Percentiles rank a stretch among this genome's conserved stretches.
phyloP scores from a whole-genome alignment of 306 rosid species.

The Astragalus glycyphyllos region DNA sequence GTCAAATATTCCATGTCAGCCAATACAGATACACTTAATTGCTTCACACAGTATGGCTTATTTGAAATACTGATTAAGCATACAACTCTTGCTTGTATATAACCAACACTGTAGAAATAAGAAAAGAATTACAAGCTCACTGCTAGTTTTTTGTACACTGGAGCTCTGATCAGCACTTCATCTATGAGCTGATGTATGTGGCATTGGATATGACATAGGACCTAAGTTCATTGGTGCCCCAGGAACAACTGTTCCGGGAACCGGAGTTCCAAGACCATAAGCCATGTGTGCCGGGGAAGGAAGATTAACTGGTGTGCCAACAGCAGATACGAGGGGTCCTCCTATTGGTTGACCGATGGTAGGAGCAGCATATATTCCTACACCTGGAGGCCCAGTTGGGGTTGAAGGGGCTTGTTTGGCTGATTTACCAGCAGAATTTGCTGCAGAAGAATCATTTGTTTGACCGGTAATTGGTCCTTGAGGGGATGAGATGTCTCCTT shows the following conservation, averaged over 20 bases:
- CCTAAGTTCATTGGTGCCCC: slow-evolving; percentile 74
- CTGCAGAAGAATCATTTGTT: slow-evolving; percentile 56
- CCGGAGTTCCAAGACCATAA: slow-evolving; percentile 63
- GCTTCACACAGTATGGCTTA: slow-evolving; percentile 34
- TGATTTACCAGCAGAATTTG: slow-evolving; percentile 57
- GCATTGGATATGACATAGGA: slow-evolving; percentile 69
- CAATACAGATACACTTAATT: slow-evolving; percentile 39
- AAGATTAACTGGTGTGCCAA: slow-evolving; percentile 79
- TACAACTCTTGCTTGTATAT: slow-evolving; percentile 39
- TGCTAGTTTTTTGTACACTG: slow-evolving; percentile 54
- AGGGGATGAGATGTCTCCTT: slow-evolving; percentile 61
- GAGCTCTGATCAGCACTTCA: slow-evolving; percentile 49
- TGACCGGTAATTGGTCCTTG: slow-evolving; percentile 83
- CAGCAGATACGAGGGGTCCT: slow-evolving; percentile 78
- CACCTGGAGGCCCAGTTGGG: slow-evolving; percentile 52
- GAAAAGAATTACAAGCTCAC: slow-evolving; percentile 47
- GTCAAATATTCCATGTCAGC: slow-evolving; percentile 34
- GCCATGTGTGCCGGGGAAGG: slow-evolving; percentile 61
- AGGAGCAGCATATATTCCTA: slow-evolving; percentile 67
- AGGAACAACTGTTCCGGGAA: slow-evolving; percentile 61
- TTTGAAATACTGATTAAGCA: slow-evolving; percentile 37
- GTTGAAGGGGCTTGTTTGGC: slow-evolving; percentile 60
- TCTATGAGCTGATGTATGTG: slow-evolving; percentile 67
- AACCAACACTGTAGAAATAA: slow-evolving; percentile 30
- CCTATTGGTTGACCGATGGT: slow-evolving; percentile 80